These are phyloP conservation scores for Patellifolia procumbens DNA, from an alignment of 179 eudicot genomes.

Conservation along the genomic window DNA sequence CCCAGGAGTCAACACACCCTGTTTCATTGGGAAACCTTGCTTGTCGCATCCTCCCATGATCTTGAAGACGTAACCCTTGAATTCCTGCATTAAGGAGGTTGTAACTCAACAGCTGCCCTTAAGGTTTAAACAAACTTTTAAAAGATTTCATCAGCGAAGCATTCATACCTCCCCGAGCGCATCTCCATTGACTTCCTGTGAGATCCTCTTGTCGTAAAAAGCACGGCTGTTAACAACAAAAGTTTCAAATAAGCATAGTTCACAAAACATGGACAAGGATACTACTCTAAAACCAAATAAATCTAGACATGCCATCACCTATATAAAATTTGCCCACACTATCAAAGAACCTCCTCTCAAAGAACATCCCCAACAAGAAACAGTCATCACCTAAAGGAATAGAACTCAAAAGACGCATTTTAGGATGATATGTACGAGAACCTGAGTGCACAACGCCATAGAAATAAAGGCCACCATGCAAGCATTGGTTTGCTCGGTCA, in stretches of 20 bases:
- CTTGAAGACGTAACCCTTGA: constrained; percentile 87
- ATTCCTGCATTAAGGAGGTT: constrained; percentile 72
- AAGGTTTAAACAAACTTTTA: no score
- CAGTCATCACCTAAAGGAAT: no score
- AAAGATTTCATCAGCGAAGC: no score
- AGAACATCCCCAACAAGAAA: no score
- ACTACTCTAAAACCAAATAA: no score
- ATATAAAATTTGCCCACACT: no score
- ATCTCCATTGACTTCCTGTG: constrained; percentile 84
- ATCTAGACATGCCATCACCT: no score
- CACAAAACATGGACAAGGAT: neutral
- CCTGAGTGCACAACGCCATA: constrained; percentile 43
- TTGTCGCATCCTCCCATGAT: constrained; percentile 94
- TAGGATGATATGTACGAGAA: constrained; percentile 35
- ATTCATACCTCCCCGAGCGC: constrained; percentile 71
- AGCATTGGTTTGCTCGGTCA: constrained; percentile 42
- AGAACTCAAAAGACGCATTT: no score
- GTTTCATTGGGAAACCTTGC: constrained; percentile 95
- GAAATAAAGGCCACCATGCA: constrained; percentile 29
- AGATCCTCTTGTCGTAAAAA: constrained; percentile 88
- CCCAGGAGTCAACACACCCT: constrained; percentile 88
- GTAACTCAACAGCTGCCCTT: no score
- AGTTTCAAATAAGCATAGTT: neutral
- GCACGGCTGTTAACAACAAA: constrained; percentile 50
- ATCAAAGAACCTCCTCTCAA: no score